Conservation (phyloP, 2,329 filamentous ascomycete species). For the Botrytis squamosa region DNA sequence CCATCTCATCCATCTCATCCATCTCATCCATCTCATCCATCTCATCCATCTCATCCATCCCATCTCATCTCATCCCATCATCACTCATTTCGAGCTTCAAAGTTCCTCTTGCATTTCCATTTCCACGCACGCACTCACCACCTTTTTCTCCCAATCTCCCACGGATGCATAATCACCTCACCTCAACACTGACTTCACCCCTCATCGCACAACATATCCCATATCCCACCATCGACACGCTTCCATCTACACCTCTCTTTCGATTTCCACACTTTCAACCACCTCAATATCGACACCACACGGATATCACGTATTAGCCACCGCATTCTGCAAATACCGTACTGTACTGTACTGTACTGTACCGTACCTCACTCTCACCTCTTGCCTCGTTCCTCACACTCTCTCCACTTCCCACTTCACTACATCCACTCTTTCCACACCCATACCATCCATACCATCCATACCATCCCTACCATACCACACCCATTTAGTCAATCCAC, state of each 20-base stretch:
- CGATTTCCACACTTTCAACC: constrained; percentile 5
- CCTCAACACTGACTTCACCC: not conserved
- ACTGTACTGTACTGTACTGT: not conserved
- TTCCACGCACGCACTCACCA: not conserved
- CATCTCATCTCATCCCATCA: not conserved
- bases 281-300: not conserved
- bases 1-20: not conserved
- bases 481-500: not conserved
- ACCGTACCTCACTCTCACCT: too few relatives aligned
- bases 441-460: too few relatives aligned
- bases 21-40: not conserved
- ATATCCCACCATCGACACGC: not conserved
- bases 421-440: not conserved
- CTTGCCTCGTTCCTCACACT: not conserved
- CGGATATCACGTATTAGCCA: not conserved
- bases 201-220: not conserved
- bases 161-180: not conserved
- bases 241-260: not conserved
- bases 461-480: not conserved
- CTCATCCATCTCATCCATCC: not conserved
- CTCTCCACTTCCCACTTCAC: not conserved
- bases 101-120: not conserved
- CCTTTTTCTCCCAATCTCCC: not conserved
- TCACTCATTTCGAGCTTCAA: not conserved
- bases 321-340: not conserved